Base-by-base conservation (phyloP, 768 basidiomycete genomes). In the Udeniomyces megalosporus region DNA sequence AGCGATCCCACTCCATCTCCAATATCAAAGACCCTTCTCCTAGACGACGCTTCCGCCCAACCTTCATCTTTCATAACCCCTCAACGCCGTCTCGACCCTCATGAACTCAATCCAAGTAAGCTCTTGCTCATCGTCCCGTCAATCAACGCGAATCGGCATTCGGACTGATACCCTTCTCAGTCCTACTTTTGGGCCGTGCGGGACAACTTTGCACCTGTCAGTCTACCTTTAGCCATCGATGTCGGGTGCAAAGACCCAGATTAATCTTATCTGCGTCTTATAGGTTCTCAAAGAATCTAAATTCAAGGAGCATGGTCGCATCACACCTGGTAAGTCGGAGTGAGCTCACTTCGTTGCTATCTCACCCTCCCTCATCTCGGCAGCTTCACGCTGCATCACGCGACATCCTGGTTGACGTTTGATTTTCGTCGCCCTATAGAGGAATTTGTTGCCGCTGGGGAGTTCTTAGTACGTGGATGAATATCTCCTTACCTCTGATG, bases 391-490 rank as follows among this genome's bases (percentile, higher is more conserved):
- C 29, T 22, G 28, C 35, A 42, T 47, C 44, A 42, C 17, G 17
- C 17, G 38, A 42, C 10, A 42, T 17, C 38, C 8, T 42, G 38
- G 17, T 29, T 8, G n/a, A 53, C 61, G 51, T 20, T 48, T 38
- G 22, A 68, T 66, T n/a, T 67, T 68, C 58, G 57, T 60, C 57
- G 61, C 66, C 56, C 64, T 66, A 55, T 72, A 87, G 93, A 99
- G 82, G 95, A 97, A 75, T 97, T 95, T 70, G 89, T 96, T 31
- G 90, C 88, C 17, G 95, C 95, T 8, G 95, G 95, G 58, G 95
- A 99, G 74, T 97, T 96, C 75, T 77, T 99, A 63, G 38, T 42
- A 42, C 38, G 38, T 42, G 10, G 38, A 42, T 17, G 10, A 17
- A 17, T 8, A 42, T 8, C 38, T 42, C 17, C 8, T 17, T 42